These are phyloP conservation scores for Bruguiera parviflora DNA, from an alignment of 345 rosid species.

Conservation along the genomic window DNA sequence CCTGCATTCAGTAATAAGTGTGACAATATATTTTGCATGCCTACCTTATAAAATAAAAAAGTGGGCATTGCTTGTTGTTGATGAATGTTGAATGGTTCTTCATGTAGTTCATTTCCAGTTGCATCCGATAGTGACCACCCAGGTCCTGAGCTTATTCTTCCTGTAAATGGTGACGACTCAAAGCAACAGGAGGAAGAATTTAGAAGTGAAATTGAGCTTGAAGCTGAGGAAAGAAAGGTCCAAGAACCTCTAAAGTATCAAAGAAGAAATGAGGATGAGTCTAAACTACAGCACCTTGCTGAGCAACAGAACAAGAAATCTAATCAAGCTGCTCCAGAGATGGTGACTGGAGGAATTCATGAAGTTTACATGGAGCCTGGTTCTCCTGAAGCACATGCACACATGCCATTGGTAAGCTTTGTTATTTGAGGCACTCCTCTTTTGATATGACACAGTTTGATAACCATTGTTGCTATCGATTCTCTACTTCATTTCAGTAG, in stretches of 20 bases:
- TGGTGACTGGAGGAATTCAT: slow-evolving; percentile 28
- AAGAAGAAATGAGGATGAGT: slow-evolving; percentile 84
- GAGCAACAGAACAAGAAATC: slow-evolving; percentile 66
- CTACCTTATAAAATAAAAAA: neutral
- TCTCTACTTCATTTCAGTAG: neutral
- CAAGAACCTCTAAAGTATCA: slow-evolving; percentile 84
- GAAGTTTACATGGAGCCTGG: slow-evolving; percentile 30
- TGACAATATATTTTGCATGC: slow-evolving; percentile 5
- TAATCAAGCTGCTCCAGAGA: slow-evolving; percentile 33
- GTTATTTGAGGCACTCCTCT: slow-evolving; percentile 2
- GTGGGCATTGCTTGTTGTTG: slow-evolving; percentile 4
- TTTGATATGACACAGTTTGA: slow-evolving; percentile 11
- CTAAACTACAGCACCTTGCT: slow-evolving; percentile 79
- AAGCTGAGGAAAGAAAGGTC: slow-evolving; percentile 87
- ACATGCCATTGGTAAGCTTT: slow-evolving; percentile 32
- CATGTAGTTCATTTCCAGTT: slow-evolving; percentile 55
- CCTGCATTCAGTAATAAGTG: neutral
- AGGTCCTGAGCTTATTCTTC: slow-evolving; percentile 42
- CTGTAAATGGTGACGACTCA: slow-evolving; percentile 41
- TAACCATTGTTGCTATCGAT: neutral
- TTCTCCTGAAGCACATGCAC: slow-evolving; percentile 29
- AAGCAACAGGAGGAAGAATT: slow-evolving; percentile 72
- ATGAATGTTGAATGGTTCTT: slow-evolving; percentile 22
- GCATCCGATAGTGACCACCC: slow-evolving; percentile 49
- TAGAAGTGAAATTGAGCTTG: slow-evolving; percentile 70